Percentiles rank a stretch among this genome's conserved stretches.
Evolutionary conservation across 306 rosid genomes (phyloP).

Genomic region (Carpinus viminea): DNA sequence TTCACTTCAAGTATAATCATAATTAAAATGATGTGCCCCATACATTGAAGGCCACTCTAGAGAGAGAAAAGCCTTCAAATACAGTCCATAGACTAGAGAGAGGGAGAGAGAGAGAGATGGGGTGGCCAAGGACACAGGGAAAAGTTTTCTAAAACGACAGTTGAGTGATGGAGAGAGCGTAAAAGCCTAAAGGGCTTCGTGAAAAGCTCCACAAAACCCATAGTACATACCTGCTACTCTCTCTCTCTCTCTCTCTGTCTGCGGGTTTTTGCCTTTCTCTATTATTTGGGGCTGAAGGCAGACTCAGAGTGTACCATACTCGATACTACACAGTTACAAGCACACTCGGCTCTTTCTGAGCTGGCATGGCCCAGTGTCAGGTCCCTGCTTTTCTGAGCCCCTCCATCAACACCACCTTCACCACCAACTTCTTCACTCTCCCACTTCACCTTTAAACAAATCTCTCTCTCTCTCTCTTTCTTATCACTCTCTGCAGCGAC

Average conservation of each 20-base stretch:
- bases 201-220: background rate
- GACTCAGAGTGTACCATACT: constrained; percentile 26
- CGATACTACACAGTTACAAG: constrained; percentile 1
- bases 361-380: constrained; percentile 80
- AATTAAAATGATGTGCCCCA: constrained; percentile 15
- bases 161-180: constrained; percentile 3
- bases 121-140: background rate
- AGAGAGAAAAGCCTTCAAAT: too few relatives aligned
- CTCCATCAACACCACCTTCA: constrained; percentile 26
- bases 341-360: constrained; percentile 10
- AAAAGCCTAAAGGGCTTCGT: constrained; percentile 22
- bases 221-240: background rate
- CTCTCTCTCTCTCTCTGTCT: background rate
- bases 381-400: constrained; percentile 44
- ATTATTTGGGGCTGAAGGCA: constrained; percentile 19
- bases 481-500: background rate
- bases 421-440: constrained; percentile 27
- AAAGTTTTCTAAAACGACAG: constrained; percentile 11
- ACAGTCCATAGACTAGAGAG: background rate
- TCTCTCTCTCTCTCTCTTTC: background rate
- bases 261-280: constrained; percentile 15
- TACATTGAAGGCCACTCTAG: background rate
- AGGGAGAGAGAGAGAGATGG: background rate
- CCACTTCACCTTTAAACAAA: constrained; percentile 11
- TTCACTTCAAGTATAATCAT: background rate